Conservation (phyloP, 1,284 basidiomycete species). For the Puccinia coronata region DNA sequence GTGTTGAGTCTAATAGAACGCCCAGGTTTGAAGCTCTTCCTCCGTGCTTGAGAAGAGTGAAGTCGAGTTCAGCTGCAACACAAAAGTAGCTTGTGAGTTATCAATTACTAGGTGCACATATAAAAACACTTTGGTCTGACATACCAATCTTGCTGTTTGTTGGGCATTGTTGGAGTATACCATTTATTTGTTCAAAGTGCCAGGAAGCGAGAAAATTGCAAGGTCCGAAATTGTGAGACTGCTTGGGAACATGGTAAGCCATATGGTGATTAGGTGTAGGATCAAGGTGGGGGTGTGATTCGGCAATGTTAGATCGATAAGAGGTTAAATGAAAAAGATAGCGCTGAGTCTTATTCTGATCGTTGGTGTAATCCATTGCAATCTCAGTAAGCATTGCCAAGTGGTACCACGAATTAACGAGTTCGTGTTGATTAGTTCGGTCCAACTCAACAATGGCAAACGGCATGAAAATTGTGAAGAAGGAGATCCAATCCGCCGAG, state of each 20-base stretch:
- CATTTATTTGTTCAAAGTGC: slow-evolving; percentile 45
- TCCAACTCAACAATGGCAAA: slow-evolving; percentile 33
- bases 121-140: background rate
- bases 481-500: slow-evolving; percentile 31
- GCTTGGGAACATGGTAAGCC: slow-evolving; percentile 30
- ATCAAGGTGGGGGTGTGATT: slow-evolving; percentile 15
- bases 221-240: slow-evolving; percentile 29
- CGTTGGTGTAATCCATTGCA: slow-evolving; percentile 24
- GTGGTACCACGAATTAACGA: slow-evolving; percentile 34
- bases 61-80: slow-evolving; percentile 22
- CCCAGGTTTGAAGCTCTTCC: slow-evolving; percentile 25
- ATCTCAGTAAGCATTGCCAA: slow-evolving; percentile 27
- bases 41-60: slow-evolving; percentile 17
- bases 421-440: background rate
- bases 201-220: slow-evolving; percentile 36
- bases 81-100: background rate
- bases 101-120: background rate
- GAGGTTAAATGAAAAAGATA: slow-evolving; percentile 35
- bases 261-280: slow-evolving; percentile 20
- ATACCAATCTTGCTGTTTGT: slow-evolving; percentile 25
- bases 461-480: background rate
- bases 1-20: slow-evolving; percentile 2
- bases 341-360: background rate
- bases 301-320: slow-evolving; percentile 22
- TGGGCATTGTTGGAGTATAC: slow-evolving; percentile 31